phyloP scores from a whole-genome alignment of 2,329 filamentous ascomycete species.

The Botrytis galanthina region DNA sequence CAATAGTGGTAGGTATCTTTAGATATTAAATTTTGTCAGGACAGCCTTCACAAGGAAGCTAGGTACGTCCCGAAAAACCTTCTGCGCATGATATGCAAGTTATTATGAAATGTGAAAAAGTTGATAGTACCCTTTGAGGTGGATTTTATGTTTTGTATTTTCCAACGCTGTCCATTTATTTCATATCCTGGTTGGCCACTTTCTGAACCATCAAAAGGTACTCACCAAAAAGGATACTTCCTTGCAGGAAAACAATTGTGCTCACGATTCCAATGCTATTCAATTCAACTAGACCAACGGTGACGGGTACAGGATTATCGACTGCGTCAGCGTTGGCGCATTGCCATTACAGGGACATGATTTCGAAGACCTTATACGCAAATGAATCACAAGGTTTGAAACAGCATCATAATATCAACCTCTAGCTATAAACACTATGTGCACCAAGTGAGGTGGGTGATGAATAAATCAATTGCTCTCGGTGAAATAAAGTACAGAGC shows the following conservation, averaged over 20 bases:
- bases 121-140: neutral
- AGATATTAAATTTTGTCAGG: neutral
- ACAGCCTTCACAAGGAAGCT: fast-evolving
- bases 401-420: neutral
- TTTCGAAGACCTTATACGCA: neutral
- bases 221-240: neutral
- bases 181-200: neutral
- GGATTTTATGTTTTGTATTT: neutral
- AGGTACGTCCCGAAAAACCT: no score
- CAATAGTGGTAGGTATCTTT: fast-evolving
- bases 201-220: neutral
- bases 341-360: neutral
- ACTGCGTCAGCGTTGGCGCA: neutral
- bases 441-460: neutral
- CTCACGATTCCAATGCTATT: neutral
- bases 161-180: neutral
- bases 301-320: neutral
- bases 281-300: neutral
- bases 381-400: no score
- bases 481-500: neutral
- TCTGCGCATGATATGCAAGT: neutral
- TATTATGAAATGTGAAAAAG: neutral
- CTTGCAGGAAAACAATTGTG: neutral
- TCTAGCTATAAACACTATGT: neutral
- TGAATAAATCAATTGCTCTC: neutral